These are phyloP conservation scores for Sarocladiaceae sp. DNA, from an alignment of 2,329 filamentous ascomycete genomes.

Conservation along the genomic window DNA sequence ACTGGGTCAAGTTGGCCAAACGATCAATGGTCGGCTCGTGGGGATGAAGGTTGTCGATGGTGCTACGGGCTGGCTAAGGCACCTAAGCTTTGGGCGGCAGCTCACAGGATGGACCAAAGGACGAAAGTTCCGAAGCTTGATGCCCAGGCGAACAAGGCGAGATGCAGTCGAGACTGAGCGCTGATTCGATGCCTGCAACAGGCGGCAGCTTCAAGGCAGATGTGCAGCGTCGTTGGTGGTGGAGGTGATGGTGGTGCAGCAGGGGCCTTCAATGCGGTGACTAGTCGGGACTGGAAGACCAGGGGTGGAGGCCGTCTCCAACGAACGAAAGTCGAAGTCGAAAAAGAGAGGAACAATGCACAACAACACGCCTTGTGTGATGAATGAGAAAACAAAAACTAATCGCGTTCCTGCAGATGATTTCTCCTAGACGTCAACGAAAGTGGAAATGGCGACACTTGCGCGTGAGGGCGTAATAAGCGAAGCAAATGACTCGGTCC, in stretches of 20 bases:
- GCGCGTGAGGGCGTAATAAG: background rate
- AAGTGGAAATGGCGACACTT: background rate
- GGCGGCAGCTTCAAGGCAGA: slow-evolving; percentile 12
- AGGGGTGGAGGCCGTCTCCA: slow-evolving; percentile 6
- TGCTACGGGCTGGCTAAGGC: background rate
- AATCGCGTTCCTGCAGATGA: background rate
- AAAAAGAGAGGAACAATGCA: slow-evolving; percentile 7
- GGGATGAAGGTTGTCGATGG: slow-evolving; percentile 8
- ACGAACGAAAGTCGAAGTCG: background rate
- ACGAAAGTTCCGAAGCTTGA: slow-evolving; percentile 6
- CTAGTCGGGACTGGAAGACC: slow-evolving; percentile 8
- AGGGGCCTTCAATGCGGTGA: slow-evolving; percentile 6
- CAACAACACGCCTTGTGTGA: background rate
- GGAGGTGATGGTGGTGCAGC: slow-evolving; percentile 7
- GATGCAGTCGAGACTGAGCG: slow-evolving; percentile 1
- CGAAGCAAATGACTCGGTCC: slow-evolving; percentile 8
- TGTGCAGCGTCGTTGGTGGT: background rate
- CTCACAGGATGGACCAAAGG: background rate
- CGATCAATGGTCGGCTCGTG: background rate
- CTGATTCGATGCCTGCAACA: slow-evolving; percentile 9
- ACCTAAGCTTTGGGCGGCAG: background rate
- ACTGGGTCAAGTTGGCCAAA: too few relatives aligned
- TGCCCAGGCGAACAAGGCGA: slow-evolving; percentile 8
- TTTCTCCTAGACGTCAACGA: background rate
- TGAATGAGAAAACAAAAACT: background rate